phyloP scores from a whole-genome alignment of 2,329 filamentous ascomycete species.

The Thelonectria discophora region DNA sequence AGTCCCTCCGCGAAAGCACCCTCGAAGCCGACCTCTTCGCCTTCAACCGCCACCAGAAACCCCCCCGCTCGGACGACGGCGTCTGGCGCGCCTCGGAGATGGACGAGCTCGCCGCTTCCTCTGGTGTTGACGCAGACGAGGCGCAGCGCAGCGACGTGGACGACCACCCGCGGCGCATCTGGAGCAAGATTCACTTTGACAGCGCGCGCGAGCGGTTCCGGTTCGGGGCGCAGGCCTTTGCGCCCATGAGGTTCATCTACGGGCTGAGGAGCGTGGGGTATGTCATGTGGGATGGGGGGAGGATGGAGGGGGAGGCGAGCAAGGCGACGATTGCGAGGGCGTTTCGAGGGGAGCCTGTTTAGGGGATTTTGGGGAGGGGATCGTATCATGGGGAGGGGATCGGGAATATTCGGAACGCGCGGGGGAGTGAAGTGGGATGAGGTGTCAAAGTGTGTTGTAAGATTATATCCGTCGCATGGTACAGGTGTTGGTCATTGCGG shows the following conservation, averaged over 20 bases:
- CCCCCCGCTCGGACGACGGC: constrained; percentile 7
- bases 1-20: too few relatives aligned
- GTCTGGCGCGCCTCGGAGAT: constrained; percentile 32
- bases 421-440: constrained; percentile 1
- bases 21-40: constrained; percentile 31
- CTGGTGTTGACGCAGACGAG: constrained; percentile 31
- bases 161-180: constrained; percentile 30
- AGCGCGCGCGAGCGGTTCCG: constrained; percentile 26
- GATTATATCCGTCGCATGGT: constrained; percentile 1
- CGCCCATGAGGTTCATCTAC: constrained; percentile 34
- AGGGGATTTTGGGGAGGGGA: constrained; percentile 24
- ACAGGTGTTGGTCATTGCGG: neutral
- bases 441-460: neutral
- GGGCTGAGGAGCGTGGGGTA: constrained; percentile 33
- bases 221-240: constrained; percentile 27
- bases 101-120: constrained; percentile 28
- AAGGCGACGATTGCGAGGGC: constrained; percentile 29
- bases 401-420: neutral
- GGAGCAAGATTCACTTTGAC: constrained; percentile 34
- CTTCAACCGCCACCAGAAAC: constrained; percentile 26
- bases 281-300: constrained; percentile 35
- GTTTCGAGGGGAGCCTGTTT: constrained; percentile 32
- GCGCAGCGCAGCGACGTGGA: constrained; percentile 7
- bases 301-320: constrained; percentile 32
- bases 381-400: too few relatives aligned